Base-by-base conservation (phyloP, 306 rosid species). In the Lablab purpureus region DNA sequence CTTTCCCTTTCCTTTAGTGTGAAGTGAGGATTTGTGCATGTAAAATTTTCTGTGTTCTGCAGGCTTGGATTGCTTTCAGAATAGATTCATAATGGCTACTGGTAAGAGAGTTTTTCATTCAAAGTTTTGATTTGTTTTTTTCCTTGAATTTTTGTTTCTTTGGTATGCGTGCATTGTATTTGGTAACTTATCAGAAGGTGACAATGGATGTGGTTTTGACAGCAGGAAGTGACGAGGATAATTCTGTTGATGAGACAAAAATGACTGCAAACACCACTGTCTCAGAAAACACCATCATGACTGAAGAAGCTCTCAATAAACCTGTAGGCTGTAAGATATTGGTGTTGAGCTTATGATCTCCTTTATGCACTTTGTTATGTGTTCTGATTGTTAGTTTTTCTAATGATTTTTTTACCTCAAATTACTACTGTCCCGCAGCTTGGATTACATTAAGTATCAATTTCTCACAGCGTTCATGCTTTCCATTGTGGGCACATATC, bases 171-270 rank as follows among this genome's bases (percentile, higher is more conserved):
- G 27, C 14, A 3, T 72, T 36, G 18, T 21, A 21, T 27, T 47
- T 21, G 56, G 10, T 15, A 62, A 10, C 37, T 4, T 58, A 37
- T 40, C 14, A 17, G 76, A 50, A 50, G 36, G 75, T 1, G 9
- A 72, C 66, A 18, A 76, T 47, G 87, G 83, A 41, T 36, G 69
- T 71, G 80, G 67, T 14, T 81, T 52, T 7, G 46, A 67, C 71
- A 2, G 18, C 14, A 2, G 67, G 50, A 36, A 17, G 27, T 5
- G 77, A 58, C 27, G 12, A 15, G 45, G 17, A 10, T 40, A 74
- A 19, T 74, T 41, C 40, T 51, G 65, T 40, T 2, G 60, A 62
- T 8, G 58, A n/a, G 58, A 63, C 63, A 15, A 76, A 58, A 49
- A 17, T 15, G 49, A 72, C 83, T 18, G 80, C 28, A 25, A 25